Evolutionary conservation across 345 rosid genomes (phyloP).

Genomic region (Eucalyptus lansdowneana): DNA sequence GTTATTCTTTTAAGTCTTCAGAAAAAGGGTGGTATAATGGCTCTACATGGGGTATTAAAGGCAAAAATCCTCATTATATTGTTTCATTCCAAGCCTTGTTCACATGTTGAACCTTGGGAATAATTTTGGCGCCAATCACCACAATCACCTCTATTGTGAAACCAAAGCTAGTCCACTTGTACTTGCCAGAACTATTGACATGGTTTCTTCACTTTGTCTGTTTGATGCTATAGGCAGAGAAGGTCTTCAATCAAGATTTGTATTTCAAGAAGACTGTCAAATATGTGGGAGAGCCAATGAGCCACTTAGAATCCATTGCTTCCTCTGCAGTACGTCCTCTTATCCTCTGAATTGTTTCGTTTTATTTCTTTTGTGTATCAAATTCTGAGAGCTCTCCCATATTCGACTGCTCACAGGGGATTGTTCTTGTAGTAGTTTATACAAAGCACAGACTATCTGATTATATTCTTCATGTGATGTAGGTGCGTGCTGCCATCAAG

Average conservation of each 20-base stretch:
- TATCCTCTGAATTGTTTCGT: neutral
- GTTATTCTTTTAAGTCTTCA: neutral
- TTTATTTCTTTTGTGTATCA: neutral
- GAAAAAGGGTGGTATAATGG: neutral
- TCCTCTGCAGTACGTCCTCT: constrained; percentile 75
- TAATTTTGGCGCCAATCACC: neutral
- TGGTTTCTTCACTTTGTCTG: neutral
- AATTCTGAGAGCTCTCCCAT: neutral
- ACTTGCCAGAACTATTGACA: neutral
- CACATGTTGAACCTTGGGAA: neutral
- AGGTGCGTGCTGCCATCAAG: constrained; percentile 80
- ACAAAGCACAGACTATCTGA: neutral
- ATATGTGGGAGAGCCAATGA: constrained; percentile 93
- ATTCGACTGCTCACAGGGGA: neutral
- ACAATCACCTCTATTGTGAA: neutral
- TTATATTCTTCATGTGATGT: neutral
- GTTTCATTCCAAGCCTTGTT: neutral
- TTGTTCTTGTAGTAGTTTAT: neutral
- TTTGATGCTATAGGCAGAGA: constrained; percentile 65
- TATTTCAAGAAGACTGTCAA: constrained; percentile 89
- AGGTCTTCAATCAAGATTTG: constrained; percentile 87
- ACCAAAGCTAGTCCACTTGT: neutral
- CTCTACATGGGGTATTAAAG: neutral
- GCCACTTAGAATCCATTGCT: constrained; percentile 92
- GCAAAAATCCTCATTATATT: neutral